Evolutionary conservation across 2,329 filamentous ascomycete species (phyloP).

Genomic region (Bimuria novae-zelandiae): DNA sequence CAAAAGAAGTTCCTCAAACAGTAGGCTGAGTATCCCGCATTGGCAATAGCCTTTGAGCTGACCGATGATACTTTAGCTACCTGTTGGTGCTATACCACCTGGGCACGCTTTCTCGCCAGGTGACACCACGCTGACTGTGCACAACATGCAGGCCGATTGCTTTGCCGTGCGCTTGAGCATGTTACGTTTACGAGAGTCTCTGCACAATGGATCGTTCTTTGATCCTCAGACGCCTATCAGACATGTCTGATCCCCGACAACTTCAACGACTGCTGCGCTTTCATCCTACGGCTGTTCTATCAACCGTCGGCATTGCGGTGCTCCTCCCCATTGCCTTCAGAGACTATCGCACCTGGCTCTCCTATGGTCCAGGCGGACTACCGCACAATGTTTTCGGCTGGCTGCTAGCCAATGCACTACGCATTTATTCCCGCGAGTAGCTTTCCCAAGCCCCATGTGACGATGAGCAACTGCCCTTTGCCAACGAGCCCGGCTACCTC

Average conservation of each 20-base stretch:
- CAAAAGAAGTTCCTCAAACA: too few species aligned
- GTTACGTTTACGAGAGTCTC: background rate
- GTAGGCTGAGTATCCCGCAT: too few species aligned
- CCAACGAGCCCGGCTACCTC: slow-evolving; percentile 19
- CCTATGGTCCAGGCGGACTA: slow-evolving; percentile 52
- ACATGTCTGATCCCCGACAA: background rate
- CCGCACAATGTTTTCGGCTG: slow-evolving; percentile 52
- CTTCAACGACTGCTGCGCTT: slow-evolving; percentile 5
- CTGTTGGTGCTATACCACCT: too few species aligned
- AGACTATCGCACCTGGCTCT: slow-evolving; percentile 49
- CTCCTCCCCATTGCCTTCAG: slow-evolving; percentile 18
- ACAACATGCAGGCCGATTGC: background rate
- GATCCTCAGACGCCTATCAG: background rate
- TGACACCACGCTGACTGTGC: background rate
- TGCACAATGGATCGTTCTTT: slow-evolving; percentile 6
- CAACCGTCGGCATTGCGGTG: slow-evolving; percentile 15
- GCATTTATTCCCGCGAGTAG: slow-evolving; percentile 42
- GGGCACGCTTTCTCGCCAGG: background rate
- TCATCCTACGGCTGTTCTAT: slow-evolving; percentile 16
- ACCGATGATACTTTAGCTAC: too few species aligned
- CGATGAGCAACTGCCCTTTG: slow-evolving; percentile 19
- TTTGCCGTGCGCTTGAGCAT: background rate
- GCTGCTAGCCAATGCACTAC: slow-evolving; percentile 38
- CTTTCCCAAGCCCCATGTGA: slow-evolving; percentile 34
- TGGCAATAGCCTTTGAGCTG: too few species aligned